Evolutionary conservation across 2,329 filamentous ascomycete genomes (phyloP).

Genomic region (Nemania sp.): DNA sequence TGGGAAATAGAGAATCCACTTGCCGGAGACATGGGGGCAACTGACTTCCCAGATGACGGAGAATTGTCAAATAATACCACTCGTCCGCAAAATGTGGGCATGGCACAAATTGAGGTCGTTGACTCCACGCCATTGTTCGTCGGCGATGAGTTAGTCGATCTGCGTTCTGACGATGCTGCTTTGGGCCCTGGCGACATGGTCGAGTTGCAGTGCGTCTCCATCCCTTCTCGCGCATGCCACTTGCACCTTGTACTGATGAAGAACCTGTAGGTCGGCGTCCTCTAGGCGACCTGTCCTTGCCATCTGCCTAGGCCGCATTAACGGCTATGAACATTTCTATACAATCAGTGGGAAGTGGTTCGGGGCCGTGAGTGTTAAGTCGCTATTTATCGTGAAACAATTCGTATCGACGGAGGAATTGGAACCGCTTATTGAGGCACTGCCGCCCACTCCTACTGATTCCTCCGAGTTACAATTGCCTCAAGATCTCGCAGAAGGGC

Average conservation of each 20-base stretch:
- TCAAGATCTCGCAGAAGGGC: constrained; percentile 46
- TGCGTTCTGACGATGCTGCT: constrained; percentile 39
- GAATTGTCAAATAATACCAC: constrained; percentile 42
- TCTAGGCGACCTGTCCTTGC: constrained; percentile 53
- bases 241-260: constrained; percentile 19
- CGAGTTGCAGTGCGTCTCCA: constrained; percentile 47
- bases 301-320: constrained; percentile 56
- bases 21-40: constrained; percentile 29
- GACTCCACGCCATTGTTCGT: constrained; percentile 39
- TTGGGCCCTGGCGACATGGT: constrained; percentile 53
- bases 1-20: constrained; percentile 47
- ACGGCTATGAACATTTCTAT: constrained; percentile 58
- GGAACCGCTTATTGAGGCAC: constrained; percentile 43
- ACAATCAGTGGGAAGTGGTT: constrained; percentile 56
- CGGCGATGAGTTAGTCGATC: constrained; percentile 43
- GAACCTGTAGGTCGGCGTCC: constrained; percentile 36
- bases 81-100: constrained; percentile 39
- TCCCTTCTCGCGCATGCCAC: not conserved
- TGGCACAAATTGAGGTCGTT: constrained; percentile 36
- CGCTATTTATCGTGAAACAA: constrained; percentile 53
- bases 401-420: constrained; percentile 51
- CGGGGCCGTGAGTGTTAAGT: constrained; percentile 46
- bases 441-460: constrained; percentile 39
- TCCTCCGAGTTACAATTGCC: constrained; percentile 40
- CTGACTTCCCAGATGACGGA: constrained; percentile 37